Conservation (phyloP, 208 protist genomes). For the Novymonas esmeraldas region DNA sequence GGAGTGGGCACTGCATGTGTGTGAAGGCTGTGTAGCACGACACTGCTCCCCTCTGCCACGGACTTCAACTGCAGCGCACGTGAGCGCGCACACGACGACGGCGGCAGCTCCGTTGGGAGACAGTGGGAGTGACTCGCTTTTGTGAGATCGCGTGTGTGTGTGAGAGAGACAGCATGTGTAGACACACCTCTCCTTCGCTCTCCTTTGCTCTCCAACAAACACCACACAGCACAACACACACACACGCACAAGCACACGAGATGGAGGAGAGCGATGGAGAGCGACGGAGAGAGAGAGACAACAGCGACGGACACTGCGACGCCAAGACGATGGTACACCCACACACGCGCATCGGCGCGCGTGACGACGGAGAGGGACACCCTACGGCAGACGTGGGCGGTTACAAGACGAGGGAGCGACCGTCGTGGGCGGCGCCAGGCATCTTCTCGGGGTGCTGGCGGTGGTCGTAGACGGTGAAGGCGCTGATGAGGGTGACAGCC, state of each 20-base stretch:
- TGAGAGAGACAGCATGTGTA: background rate
- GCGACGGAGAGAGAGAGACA: background rate
- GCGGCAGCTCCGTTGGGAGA: too few species aligned
- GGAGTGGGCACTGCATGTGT: too few species aligned
- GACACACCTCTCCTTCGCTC: too few species aligned
- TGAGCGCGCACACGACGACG: too few species aligned
- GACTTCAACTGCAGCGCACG: too few species aligned
- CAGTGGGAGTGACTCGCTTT: too few species aligned
- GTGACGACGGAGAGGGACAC: background rate
- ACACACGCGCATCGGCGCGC: background rate
- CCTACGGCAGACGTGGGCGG: background rate
- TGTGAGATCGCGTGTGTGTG: too few species aligned
- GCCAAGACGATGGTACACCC: background rate
- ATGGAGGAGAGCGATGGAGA: background rate
- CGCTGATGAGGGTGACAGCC: constrained; percentile 60
- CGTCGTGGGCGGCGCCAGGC: constrained; percentile 67
- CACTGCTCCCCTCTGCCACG: too few species aligned
- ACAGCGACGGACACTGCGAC: background rate
- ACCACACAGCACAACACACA: background rate
- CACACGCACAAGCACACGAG: background rate
- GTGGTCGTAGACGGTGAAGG: constrained; percentile 70
- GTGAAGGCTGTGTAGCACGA: too few species aligned
- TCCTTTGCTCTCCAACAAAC: background rate
- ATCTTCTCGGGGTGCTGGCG: constrained; percentile 61
- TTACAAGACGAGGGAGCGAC: constrained; percentile 83